These are phyloP conservation scores for Clarireedia paspali DNA, from an alignment of 2,329 filamentous ascomycete species.

Conservation along the genomic window DNA sequence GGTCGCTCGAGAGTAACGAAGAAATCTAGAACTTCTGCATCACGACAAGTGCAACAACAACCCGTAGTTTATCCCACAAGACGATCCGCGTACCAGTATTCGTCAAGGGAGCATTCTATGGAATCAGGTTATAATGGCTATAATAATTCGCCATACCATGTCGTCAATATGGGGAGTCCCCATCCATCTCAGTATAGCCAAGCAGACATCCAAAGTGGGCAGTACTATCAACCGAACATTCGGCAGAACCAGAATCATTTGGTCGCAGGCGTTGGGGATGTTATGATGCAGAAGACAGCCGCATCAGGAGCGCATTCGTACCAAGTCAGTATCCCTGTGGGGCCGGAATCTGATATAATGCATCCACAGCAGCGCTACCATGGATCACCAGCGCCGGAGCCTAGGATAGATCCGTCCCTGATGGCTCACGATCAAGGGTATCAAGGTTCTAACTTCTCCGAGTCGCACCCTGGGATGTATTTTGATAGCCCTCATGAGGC, in stretches of 20 bases:
- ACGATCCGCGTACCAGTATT: conserved; percentile 26
- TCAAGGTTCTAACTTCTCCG: conserved; percentile 14
- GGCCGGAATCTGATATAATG: conserved; percentile 27
- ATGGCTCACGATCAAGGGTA: conserved; percentile 16
- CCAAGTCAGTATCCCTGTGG: conserved; percentile 33
- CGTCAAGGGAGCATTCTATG: conserved; percentile 24
- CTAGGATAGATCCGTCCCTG: conserved; percentile 25
- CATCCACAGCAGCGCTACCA: conserved; percentile 9
- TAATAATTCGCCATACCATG: conserved; percentile 42
- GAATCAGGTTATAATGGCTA: conserved; percentile 26
- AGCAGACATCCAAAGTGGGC: conserved; percentile 34
- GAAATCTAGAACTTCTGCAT: conserved; percentile 9
- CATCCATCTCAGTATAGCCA: conserved; percentile 38
- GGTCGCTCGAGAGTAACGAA: conserved; percentile 17
- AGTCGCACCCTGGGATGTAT: conserved; percentile 17
- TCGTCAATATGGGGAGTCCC: conserved; percentile 41
- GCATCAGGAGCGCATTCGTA: conserved; percentile 24
- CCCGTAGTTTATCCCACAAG: conserved; percentile 23
- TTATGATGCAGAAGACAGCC: conserved; percentile 36
- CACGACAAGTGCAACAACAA: conserved; percentile 14
- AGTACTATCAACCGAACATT: conserved; percentile 40
- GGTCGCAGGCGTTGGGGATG: conserved; percentile 31
- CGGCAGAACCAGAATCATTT: conserved; percentile 18
- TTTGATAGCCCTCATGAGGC: conserved; percentile 17
- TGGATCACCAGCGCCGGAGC: conserved; percentile 11